phyloP scores from a whole-genome alignment of 495 filamentous ascomycete genomes.

The Trichodelitschia bisporula region DNA sequence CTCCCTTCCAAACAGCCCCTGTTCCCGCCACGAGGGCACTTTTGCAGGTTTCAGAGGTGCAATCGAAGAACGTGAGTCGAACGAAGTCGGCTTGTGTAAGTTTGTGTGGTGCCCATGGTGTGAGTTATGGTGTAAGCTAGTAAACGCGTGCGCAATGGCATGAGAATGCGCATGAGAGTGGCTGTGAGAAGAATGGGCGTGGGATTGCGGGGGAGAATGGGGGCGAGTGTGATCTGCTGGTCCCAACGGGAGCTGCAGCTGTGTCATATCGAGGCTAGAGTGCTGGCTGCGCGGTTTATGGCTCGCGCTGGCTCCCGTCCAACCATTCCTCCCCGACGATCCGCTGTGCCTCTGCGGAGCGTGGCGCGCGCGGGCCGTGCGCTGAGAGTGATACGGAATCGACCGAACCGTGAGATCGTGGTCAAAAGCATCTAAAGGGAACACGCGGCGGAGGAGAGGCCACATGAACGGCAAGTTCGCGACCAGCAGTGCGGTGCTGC shows the following conservation, averaged over 20 bases:
- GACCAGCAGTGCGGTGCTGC: conserved; percentile 34
- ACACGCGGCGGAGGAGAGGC: conserved; percentile 28
- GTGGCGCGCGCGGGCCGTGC: conserved; percentile 6
- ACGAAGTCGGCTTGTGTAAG: too few relatives aligned
- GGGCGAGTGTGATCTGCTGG: too few relatives aligned
- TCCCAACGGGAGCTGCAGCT: too few relatives aligned
- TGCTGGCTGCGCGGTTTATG: not conserved
- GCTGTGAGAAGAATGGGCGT: too few relatives aligned
- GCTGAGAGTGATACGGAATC: conserved; percentile 6
- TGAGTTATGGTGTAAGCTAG: too few relatives aligned
- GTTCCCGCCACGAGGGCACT: not conserved
- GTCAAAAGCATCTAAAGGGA: conserved; percentile 23
- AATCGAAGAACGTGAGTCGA: too few relatives aligned
- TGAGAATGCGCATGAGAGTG: too few relatives aligned
- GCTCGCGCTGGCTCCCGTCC: not conserved
- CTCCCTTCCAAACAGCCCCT: conserved; percentile 1
- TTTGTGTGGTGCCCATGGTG: too few relatives aligned
- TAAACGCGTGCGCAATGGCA: too few relatives aligned
- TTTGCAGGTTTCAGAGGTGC: not conserved
- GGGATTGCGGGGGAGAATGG: too few relatives aligned
- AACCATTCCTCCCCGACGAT: not conserved
- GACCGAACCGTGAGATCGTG: not conserved
- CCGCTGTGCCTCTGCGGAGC: not conserved
- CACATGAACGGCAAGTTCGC: conserved; percentile 40
- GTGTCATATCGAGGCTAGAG: not conserved